Conservation (phyloP, 2,329 filamentous ascomycete genomes). For the Colletotrichum salicis region DNA sequence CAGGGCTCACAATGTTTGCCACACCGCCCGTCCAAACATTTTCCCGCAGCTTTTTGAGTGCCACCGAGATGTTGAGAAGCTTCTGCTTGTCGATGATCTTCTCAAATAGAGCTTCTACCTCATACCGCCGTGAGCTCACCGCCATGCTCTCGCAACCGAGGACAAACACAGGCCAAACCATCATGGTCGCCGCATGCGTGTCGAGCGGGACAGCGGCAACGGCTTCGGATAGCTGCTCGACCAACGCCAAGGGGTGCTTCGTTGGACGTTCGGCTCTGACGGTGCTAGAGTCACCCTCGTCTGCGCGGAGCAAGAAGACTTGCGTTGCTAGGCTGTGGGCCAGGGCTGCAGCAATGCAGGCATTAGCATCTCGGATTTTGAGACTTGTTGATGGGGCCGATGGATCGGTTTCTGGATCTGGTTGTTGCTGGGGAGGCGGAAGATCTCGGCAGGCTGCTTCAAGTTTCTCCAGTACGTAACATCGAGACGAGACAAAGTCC, state of each 20-base stretch:
- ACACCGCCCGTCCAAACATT: slow-evolving; percentile 18
- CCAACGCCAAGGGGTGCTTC: not conserved
- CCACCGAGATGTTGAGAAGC: slow-evolving; percentile 11
- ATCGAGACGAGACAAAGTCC: not conserved
- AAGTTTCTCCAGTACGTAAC: slow-evolving; percentile 4
- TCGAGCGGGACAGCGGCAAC: slow-evolving; percentile 9
- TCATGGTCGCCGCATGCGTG: slow-evolving; percentile 21
- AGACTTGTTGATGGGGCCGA: not conserved
- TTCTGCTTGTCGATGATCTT: slow-evolving; percentile 23
- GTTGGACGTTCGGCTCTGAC: not conserved
- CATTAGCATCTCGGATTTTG: slow-evolving; percentile 9
- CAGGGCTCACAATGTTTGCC: not conserved
- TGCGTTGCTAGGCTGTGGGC: slow-evolving; percentile 21
- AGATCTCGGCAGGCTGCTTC: not conserved
- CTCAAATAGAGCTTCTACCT: not conserved
- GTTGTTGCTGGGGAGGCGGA: not conserved
- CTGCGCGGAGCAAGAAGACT: slow-evolving; percentile 22
- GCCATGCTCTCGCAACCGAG: slow-evolving; percentile 23
- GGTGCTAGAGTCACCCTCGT: not conserved
- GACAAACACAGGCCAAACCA: slow-evolving; percentile 30
- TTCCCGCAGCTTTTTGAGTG: slow-evolving; percentile 1
- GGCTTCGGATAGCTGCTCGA: slow-evolving; percentile 2
- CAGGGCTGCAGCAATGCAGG: slow-evolving; percentile 22
- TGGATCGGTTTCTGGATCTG: not conserved
- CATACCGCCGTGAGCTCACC: not conserved